Percentiles rank a stretch among this genome's conserved stretches.
Conservation (phyloP, 768 basidiomycete genomes). For the Porphyrellus cyaneotinctus region DNA sequence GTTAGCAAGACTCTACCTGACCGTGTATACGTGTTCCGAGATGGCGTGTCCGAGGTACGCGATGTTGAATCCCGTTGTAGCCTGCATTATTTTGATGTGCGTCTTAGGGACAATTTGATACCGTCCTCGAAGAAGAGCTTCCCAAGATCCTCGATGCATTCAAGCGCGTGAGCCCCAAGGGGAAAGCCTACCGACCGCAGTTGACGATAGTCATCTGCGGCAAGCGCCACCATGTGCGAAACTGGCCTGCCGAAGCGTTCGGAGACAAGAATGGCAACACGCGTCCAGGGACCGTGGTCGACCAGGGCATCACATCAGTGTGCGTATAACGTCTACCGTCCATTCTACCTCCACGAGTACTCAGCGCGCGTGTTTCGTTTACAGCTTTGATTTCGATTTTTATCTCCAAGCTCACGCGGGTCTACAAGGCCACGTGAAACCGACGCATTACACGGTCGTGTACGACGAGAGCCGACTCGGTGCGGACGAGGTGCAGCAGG, state of each 20-base stretch:
- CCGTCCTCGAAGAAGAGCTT: constrained; percentile 56
- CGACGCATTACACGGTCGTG: constrained; percentile 77
- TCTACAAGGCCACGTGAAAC: constrained; percentile 63
- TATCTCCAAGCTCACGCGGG: constrained; percentile 74
- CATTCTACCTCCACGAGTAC: background rate
- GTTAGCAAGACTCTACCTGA: constrained; percentile 59
- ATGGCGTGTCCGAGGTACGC: constrained; percentile 77
- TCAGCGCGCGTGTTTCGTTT: background rate
- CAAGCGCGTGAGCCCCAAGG: constrained; percentile 39
- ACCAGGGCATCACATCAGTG: constrained; percentile 72
- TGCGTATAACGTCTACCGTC: constrained; percentile 28
- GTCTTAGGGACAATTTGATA: constrained; percentile 66
- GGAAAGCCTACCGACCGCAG: constrained; percentile 50
- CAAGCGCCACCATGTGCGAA: constrained; percentile 58
- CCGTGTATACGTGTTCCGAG: constrained; percentile 69
- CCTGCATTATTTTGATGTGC: background rate
- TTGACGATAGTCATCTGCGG: constrained; percentile 79
- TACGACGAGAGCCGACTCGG: constrained; percentile 72
- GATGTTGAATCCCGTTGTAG: background rate
- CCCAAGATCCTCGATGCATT: constrained; percentile 61
- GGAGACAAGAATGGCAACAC: constrained; percentile 74
- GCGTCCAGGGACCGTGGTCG: constrained; percentile 74
- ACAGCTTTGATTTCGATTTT: constrained; percentile 60
- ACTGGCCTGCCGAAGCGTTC: constrained; percentile 49
- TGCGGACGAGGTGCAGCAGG: constrained; percentile 71